Percentiles rank a stretch among this genome's conserved stretches.
These are phyloP conservation scores for Ceratocystis harringtonii DNA, from an alignment of 2,329 filamentous ascomycete species.

Conservation along the genomic window DNA sequence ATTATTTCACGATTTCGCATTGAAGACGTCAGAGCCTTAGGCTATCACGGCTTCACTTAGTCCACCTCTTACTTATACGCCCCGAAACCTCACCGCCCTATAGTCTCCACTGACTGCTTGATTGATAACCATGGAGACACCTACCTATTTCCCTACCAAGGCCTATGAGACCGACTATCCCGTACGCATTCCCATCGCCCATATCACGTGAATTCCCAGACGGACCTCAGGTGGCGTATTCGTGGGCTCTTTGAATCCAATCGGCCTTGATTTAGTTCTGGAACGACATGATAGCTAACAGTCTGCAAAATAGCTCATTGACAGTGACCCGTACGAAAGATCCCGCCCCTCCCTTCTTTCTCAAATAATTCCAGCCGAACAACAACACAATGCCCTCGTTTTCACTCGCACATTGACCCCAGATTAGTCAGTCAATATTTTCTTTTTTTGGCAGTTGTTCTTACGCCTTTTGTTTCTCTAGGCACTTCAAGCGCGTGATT, in stretches of 20 bases:
- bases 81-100: not conserved
- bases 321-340: conserved; percentile 80
- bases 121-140: conserved; percentile 12
- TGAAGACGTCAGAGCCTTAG: not conserved
- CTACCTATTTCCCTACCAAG: conserved; percentile 40
- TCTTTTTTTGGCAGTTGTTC: too few species aligned
- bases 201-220: conserved; percentile 17
- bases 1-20: not conserved
- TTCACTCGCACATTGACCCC: too few species aligned
- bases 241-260: not conserved
- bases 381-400: not conserved
- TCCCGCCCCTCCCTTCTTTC: not conserved
- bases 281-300: conserved; percentile 10
- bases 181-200: conserved; percentile 39
- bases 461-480: conserved; percentile 25
- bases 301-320: conserved; percentile 61
- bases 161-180: conserved; percentile 70
- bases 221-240: not conserved
- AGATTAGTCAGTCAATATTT: too few species aligned
- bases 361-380: not conserved
- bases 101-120: not conserved
- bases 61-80: not conserved
- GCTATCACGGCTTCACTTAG: not conserved
- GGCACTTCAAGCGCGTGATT: conserved; percentile 82
- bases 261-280: not conserved